phyloP scores from a whole-genome alignment of 1,139 yeast genomes.

The Zygosaccharomyces sapae region DNA sequence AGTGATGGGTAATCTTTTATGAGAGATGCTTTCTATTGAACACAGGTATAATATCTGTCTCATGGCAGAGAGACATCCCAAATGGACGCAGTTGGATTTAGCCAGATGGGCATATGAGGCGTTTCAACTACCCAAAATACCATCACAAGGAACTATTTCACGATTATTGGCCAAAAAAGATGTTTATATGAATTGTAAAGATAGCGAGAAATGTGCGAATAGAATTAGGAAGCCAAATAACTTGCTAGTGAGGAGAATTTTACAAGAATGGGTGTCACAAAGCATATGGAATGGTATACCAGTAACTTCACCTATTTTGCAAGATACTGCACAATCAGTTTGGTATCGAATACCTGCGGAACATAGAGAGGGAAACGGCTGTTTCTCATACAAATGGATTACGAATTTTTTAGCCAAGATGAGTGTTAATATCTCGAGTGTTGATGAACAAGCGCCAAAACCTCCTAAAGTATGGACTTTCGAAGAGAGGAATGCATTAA shows the following conservation, averaged over 20 bases:
- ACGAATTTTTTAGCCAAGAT: constrained; percentile 53
- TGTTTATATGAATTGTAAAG: constrained; percentile 55
- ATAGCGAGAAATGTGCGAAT: constrained; percentile 48
- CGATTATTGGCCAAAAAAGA: constrained; percentile 56
- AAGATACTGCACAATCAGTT: constrained; percentile 59
- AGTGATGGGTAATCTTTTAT: constrained; percentile 4
- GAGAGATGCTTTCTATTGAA: constrained; percentile 39
- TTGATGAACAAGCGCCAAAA: constrained; percentile 44
- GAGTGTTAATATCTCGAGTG: constrained; percentile 49
- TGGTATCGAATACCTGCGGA: constrained; percentile 57
- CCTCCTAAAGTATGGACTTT: constrained; percentile 59
- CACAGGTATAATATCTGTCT: constrained; percentile 65
- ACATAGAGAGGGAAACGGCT: constrained; percentile 59
- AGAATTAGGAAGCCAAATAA: constrained; percentile 55
- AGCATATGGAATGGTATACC: constrained; percentile 66
- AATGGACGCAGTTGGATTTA: constrained; percentile 63
- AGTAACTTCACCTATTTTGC: constrained; percentile 58
- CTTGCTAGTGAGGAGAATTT: constrained; percentile 51
- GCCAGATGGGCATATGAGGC: constrained; percentile 61
- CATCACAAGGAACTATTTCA: constrained; percentile 66
- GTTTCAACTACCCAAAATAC: constrained; percentile 50
- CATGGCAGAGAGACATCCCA: constrained; percentile 61
- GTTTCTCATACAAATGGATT: constrained; percentile 65
- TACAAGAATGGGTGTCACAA: constrained; percentile 67
- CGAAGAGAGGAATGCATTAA: constrained; percentile 49